These are phyloP conservation scores for Lipomyces mesembrius DNA, from an alignment of 805 yeast species.

Conservation along the genomic window DNA sequence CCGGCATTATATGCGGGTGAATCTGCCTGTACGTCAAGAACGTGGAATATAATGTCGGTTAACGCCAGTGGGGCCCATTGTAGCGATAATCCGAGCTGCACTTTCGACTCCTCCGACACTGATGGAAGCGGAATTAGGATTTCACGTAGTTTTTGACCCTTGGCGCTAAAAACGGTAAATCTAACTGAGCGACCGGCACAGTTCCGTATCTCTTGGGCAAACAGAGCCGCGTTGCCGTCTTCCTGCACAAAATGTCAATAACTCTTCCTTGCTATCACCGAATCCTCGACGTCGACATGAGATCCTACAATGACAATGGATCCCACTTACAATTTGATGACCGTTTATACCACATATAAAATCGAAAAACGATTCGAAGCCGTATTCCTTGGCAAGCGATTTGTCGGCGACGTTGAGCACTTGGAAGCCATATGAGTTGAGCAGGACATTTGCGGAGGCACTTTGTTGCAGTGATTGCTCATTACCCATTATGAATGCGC, in stretches of 20 bases:
- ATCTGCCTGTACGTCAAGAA: conserved; percentile 69
- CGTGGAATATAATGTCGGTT: conserved; percentile 86
- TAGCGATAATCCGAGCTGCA: conserved; percentile 54
- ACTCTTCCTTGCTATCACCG: background rate
- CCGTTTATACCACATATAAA: conserved; percentile 81
- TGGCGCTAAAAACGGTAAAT: conserved; percentile 37
- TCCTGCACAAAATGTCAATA: conserved; percentile 15
- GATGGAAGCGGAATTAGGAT: conserved; percentile 47
- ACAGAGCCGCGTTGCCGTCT: conserved; percentile 26
- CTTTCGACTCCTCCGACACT: background rate
- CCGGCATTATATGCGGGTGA: conserved; percentile 87
- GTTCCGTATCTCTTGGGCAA: conserved; percentile 29
- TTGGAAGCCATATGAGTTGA: conserved; percentile 56
- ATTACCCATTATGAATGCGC: conserved; percentile 29
- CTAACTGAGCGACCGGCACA: conserved; percentile 35
- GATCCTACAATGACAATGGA: background rate
- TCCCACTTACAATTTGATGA: conserved; percentile 52
- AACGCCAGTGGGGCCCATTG: conserved; percentile 78
- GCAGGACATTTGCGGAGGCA: conserved; percentile 13
- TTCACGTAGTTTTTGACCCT: conserved; percentile 45
- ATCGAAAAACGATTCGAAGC: conserved; percentile 86
- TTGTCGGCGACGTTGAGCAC: conserved; percentile 55
- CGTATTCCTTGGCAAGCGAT: conserved; percentile 56
- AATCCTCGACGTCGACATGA: background rate
- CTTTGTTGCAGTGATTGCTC: conserved; percentile 29